Evolutionary conservation across 2,329 filamentous ascomycete genomes (phyloP).

Genomic region (Alternaria rosae): DNA sequence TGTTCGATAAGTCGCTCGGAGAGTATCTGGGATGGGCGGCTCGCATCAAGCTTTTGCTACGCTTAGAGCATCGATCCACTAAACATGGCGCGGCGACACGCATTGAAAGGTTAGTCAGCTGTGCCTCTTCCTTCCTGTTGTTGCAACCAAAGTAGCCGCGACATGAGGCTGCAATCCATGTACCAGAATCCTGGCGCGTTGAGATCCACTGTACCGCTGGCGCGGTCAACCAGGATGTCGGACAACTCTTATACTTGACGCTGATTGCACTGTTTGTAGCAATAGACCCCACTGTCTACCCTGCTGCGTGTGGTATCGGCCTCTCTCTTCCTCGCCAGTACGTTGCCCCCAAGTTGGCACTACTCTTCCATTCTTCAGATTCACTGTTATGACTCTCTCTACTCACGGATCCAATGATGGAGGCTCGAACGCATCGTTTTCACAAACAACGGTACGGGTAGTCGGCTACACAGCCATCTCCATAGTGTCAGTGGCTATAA

Average conservation of each 20-base stretch:
- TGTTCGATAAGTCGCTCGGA: neutral
- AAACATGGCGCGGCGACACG: neutral
- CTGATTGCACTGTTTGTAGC: neutral
- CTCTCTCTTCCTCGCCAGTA: neutral
- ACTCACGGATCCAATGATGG: neutral
- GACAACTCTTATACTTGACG: neutral
- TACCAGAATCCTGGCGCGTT: neutral
- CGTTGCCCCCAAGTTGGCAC: neutral
- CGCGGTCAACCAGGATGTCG: neutral
- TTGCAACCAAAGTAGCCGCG: neutral
- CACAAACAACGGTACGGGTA: neutral
- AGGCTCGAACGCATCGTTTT: neutral
- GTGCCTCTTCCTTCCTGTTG: neutral
- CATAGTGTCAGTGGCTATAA: neutral
- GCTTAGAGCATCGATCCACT: neutral
- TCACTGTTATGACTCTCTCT: neutral
- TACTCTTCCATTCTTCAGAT: neutral
- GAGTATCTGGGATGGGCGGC: neutral
- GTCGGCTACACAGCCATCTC: neutral
- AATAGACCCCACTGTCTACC: neutral
- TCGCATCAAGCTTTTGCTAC: neutral
- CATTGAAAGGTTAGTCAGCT: neutral
- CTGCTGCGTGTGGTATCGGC: neutral
- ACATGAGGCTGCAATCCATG: no score
- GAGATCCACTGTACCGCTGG: neutral